phyloP scores from a whole-genome alignment of 2,329 filamentous ascomycete species.

The Coniella lustricola region DNA sequence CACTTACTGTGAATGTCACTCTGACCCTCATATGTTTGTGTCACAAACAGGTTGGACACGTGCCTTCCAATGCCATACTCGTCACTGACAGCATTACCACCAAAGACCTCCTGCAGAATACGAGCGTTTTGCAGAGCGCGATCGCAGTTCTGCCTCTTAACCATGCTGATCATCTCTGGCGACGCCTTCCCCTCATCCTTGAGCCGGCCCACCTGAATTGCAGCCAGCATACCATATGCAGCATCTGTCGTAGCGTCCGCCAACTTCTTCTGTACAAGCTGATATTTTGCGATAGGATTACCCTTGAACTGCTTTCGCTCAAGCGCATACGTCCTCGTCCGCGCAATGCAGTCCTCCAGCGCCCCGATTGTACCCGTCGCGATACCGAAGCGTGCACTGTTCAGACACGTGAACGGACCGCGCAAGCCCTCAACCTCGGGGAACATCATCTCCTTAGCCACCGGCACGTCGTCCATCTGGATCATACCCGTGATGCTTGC shows the following conservation, averaged over 20 bases:
- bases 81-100: constrained; percentile 95
- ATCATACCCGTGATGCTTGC: constrained; percentile 98
- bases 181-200: constrained; percentile 85
- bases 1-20: constrained; percentile 91
- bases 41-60: constrained; percentile 93
- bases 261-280: constrained; percentile 96
- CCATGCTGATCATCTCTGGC: constrained; percentile 94
- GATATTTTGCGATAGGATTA: constrained; percentile 91
- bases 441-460: constrained; percentile 89
- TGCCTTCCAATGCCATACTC: constrained; percentile 94
- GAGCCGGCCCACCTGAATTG: constrained; percentile 81
- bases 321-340: constrained; percentile 79
- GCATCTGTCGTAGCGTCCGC: constrained; percentile 88
- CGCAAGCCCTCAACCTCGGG: constrained; percentile 78
- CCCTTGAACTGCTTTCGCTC: constrained; percentile 94
- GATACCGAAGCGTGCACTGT: constrained; percentile 89
- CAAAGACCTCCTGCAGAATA: constrained; percentile 87
- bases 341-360: constrained; percentile 79
- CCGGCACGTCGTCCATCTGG: constrained; percentile 83
- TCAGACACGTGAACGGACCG: constrained; percentile 90
- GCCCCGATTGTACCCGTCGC: constrained; percentile 91
- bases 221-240: constrained; percentile 82
- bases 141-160: constrained; percentile 98
- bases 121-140: constrained; percentile 73
- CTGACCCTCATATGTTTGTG: constrained; percentile 96